Percentiles rank a stretch among this genome's conserved stretches.
These are phyloP conservation scores for Serendipita sp. DNA, from an alignment of 768 basidiomycete genomes.

Conservation along the genomic window DNA sequence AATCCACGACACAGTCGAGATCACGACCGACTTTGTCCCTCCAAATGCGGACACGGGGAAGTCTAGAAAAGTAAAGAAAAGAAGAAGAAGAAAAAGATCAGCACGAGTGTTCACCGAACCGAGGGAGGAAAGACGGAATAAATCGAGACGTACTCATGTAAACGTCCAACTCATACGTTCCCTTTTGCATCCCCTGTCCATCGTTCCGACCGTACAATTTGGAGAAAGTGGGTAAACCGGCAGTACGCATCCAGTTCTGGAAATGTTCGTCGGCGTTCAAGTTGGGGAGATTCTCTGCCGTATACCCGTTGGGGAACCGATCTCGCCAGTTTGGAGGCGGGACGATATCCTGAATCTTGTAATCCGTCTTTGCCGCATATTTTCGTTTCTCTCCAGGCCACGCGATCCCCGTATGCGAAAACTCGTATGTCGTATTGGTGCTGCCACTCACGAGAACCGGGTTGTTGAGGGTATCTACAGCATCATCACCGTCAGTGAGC, in stretches of 20 bases:
- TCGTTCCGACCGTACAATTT: slow-evolving; percentile 93
- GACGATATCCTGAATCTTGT: slow-evolving; percentile 47
- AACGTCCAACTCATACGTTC: slow-evolving; percentile 58
- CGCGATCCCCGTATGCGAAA: slow-evolving; percentile 71
- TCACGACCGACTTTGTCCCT: slow-evolving; percentile 92
- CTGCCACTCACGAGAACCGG: slow-evolving; percentile 38
- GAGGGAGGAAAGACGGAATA: neutral
- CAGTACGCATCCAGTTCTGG: slow-evolving; percentile 99
- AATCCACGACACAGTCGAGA: slow-evolving; percentile 96
- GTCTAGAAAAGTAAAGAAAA: slow-evolving; percentile 32
- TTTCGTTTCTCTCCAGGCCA: slow-evolving; percentile 93
- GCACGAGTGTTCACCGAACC: neutral
- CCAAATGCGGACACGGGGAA: slow-evolving; percentile 83
- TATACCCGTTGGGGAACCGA: slow-evolving; percentile 63
- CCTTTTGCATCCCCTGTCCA: slow-evolving; percentile 47
- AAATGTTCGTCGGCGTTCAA: slow-evolving; percentile 74
- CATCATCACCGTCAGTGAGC: too few relatives aligned
- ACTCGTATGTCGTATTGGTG: slow-evolving; percentile 39
- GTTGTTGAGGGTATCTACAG: slow-evolving; percentile 60
- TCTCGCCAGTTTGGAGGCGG: slow-evolving; percentile 88
- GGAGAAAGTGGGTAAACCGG: slow-evolving; percentile 90
- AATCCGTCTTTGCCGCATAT: slow-evolving; percentile 53
- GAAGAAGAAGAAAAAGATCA: neutral
- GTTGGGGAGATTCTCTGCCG: slow-evolving; percentile 46
- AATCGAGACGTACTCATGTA: slow-evolving; percentile 53